phyloP scores from a whole-genome alignment of 139 green algal species.

The Nannochloris sp. region DNA sequence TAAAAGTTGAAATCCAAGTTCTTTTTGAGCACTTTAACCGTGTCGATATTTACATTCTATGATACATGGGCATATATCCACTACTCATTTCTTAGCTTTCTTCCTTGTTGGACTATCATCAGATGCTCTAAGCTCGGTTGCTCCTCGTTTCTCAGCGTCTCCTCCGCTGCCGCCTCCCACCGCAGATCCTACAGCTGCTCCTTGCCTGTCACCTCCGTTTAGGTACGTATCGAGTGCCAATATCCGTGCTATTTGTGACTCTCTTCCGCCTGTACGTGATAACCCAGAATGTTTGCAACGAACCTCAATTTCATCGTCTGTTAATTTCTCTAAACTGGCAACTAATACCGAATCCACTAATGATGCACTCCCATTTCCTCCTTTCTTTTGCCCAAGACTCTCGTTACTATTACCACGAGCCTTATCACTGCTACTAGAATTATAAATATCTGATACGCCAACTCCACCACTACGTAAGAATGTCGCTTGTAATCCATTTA shows the following conservation, averaged over 20 bases:
- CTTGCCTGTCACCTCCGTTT: constrained; percentile 15
- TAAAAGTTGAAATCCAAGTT: too few species aligned
- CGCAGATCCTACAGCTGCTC: neutral
- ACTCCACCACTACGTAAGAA: constrained; percentile 38
- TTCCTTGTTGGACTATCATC: too few species aligned
- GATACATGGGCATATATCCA: too few species aligned
- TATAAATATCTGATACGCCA: neutral
- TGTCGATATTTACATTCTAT: too few species aligned
- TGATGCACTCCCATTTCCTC: constrained; percentile 22
- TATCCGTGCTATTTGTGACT: constrained; percentile 26
- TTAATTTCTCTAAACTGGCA: constrained; percentile 51
- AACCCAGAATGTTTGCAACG: constrained; percentile 54
- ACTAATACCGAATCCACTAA: neutral
- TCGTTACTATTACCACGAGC: neutral
- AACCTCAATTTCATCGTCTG: constrained; percentile 54
- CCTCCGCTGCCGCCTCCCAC: neutral
- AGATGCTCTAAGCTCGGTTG: neutral
- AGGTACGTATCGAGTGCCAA: constrained; percentile 48
- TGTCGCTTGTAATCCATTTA: constrained; percentile 77
- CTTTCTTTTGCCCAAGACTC: constrained; percentile 6
- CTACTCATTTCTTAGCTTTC: too few species aligned
- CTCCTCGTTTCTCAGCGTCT: neutral
- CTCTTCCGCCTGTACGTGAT: constrained; percentile 36
- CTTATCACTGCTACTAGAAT: neutral
- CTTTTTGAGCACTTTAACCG: too few species aligned